These are phyloP conservation scores for Komagataella ulmi DNA, from an alignment of 805 yeast genomes.

Conservation along the genomic window DNA sequence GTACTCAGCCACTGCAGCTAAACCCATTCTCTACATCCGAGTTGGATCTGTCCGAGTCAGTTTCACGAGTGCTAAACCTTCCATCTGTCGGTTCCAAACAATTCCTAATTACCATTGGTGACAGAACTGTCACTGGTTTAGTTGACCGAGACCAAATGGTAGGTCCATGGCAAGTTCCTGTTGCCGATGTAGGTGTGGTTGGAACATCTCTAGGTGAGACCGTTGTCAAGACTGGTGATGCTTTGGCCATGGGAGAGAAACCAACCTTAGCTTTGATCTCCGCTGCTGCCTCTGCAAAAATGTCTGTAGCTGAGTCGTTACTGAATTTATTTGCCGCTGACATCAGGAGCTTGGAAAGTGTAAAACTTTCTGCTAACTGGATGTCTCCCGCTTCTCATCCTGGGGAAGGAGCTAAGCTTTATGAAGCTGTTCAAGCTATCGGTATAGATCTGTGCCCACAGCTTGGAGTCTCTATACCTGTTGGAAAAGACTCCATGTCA, in stretches of 20 bases:
- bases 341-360: slow-evolving; percentile 54
- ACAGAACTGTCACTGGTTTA: slow-evolving; percentile 92
- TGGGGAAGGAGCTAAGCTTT: slow-evolving; percentile 91
- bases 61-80: slow-evolving; percentile 69
- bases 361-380: slow-evolving; percentile 95
- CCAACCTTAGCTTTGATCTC: slow-evolving; percentile 83
- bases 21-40: slow-evolving; percentile 18
- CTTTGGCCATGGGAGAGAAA: slow-evolving; percentile 94
- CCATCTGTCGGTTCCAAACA: slow-evolving; percentile 94
- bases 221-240: slow-evolving; percentile 78
- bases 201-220: slow-evolving; percentile 76
- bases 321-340: slow-evolving; percentile 86
- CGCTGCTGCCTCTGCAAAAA: slow-evolving; percentile 84
- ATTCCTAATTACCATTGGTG: slow-evolving; percentile 95
- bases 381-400: slow-evolving; percentile 94
- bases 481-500: slow-evolving; percentile 98
- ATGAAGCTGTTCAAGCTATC: slow-evolving; percentile 94
- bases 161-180: slow-evolving; percentile 99
- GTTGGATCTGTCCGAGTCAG: slow-evolving; percentile 43
- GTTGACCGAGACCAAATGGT: slow-evolving; percentile 97
- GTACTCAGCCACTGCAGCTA: slow-evolving; percentile 45
- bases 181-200: slow-evolving; percentile 96
- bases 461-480: slow-evolving; percentile 86
- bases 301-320: slow-evolving; percentile 92
- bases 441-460: slow-evolving; percentile 92